phyloP scores from a whole-genome alignment of 257 asterid species.

The Perilla frutescens region DNA sequence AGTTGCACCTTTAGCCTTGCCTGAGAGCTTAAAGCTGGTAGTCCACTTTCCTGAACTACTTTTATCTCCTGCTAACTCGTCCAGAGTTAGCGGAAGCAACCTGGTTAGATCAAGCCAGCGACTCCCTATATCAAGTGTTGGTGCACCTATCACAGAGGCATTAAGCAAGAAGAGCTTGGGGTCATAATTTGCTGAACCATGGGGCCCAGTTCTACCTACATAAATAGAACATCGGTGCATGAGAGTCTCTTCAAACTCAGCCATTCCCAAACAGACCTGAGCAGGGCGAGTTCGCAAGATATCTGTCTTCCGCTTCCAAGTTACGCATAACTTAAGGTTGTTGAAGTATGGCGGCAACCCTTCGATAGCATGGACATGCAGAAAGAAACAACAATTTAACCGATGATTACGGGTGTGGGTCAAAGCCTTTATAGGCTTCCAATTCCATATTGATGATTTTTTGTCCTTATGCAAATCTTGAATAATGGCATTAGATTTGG shows the following conservation, averaged over 20 bases:
- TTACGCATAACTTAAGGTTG: conserved; percentile 60
- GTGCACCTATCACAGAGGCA: conserved; percentile 65
- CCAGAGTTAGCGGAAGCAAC: conserved; percentile 83
- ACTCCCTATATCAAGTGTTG: conserved; percentile 69
- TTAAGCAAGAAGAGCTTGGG: conserved; percentile 68
- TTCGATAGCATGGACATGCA: conserved; percentile 74
- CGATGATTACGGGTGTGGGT: conserved; percentile 58
- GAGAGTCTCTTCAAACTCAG: conserved; percentile 85
- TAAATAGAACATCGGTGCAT: conserved; percentile 63
- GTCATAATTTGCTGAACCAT: conserved; percentile 62
- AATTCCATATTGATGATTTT: conserved; percentile 78
- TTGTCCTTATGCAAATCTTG: conserved; percentile 55
- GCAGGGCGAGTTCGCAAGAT: conserved; percentile 61
- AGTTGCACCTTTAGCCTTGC: conserved; percentile 78
- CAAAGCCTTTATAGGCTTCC: conserved; percentile 84
- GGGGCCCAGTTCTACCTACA: conserved; percentile 63
- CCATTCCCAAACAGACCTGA: conserved; percentile 57
- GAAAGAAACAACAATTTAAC: conserved; percentile 75
- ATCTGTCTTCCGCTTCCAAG: conserved; percentile 70
- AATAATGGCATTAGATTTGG: conserved; percentile 37
- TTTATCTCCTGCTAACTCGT: conserved; percentile 68
- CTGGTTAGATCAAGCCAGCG: conserved; percentile 86
- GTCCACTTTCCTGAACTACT: conserved; percentile 83
- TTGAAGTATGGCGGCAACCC: conserved; percentile 72
- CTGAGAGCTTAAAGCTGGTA: conserved; percentile 83